phyloP scores from a whole-genome alignment of 495 filamentous ascomycete genomes.

The Aspergillus leporis region DNA sequence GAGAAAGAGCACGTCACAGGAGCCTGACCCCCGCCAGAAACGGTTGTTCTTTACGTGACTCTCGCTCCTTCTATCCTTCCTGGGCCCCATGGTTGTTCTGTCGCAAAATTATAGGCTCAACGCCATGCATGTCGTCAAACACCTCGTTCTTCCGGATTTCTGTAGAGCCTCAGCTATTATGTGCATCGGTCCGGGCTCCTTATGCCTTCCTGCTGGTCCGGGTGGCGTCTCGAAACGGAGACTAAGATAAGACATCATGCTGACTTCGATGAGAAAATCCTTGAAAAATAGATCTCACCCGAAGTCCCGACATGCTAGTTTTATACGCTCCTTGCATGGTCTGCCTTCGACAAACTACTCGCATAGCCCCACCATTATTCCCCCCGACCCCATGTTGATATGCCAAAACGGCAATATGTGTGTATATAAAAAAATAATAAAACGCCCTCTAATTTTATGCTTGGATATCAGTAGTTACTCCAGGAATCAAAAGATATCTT shows the following conservation, averaged over 20 bases:
- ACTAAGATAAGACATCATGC: neutral
- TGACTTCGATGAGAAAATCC: neutral
- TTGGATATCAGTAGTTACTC: neutral
- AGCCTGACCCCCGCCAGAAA: conserved; percentile 37
- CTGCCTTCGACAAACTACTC: neutral
- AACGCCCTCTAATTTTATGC: too few relatives aligned
- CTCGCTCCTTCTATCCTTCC: neutral
- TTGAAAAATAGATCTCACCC: neutral
- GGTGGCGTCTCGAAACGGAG: neutral
- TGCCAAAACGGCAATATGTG: too few relatives aligned
- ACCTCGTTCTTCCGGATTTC: too few relatives aligned
- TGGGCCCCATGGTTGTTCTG: neutral
- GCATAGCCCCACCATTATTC: neutral
- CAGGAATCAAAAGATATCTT: neutral
- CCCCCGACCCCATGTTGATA: neutral
- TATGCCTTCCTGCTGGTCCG: neutral
- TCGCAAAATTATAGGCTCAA: neutral
- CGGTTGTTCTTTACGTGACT: conserved; percentile 40
- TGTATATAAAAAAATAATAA: too few relatives aligned
- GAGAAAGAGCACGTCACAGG: conserved; percentile 29
- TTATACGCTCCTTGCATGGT: neutral
- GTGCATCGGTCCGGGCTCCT: neutral
- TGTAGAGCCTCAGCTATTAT: neutral
- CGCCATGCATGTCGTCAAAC: too few relatives aligned
- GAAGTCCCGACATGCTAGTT: neutral